A percentile compares a stretch with the other conserved stretches of the same genome.
Evolutionary conservation across 2,329 filamentous ascomycete species (phyloP).

Genomic region (Pleoardoris graminearum): DNA sequence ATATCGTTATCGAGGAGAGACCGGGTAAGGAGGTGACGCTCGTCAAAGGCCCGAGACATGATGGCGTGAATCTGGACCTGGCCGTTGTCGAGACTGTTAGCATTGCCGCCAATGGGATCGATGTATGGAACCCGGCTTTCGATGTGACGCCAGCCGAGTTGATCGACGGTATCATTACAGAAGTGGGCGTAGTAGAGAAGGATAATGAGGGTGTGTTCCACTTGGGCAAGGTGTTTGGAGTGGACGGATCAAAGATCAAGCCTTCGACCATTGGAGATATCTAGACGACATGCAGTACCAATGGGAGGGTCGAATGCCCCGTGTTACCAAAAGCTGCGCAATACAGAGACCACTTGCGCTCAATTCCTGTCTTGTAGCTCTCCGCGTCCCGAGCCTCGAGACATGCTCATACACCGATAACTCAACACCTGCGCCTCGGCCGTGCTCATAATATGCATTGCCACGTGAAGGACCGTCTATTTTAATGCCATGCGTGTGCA

Average conservation of each 20-base stretch:
- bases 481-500: not conserved
- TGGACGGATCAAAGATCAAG: slow-evolving; percentile 25
- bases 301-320: not conserved
- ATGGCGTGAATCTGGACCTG: slow-evolving; percentile 66
- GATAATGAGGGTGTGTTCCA: slow-evolving; percentile 70
- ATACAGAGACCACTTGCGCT: not conserved
- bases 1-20: slow-evolving; percentile 90
- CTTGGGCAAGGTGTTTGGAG: slow-evolving; percentile 50
- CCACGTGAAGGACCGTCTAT: not conserved
- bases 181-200: slow-evolving; percentile 85
- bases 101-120: slow-evolving; percentile 74
- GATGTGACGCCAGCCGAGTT: slow-evolving; percentile 88
- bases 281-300: slow-evolving; percentile 14
- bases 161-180: slow-evolving; percentile 93
- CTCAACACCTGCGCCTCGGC: not conserved
- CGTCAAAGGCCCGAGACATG: slow-evolving; percentile 73
- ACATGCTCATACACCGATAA: not conserved
- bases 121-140: slow-evolving; percentile 96
- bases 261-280: slow-evolving; percentile 40
- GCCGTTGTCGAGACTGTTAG: slow-evolving; percentile 71
- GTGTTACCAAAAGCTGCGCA: not conserved
- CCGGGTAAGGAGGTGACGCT: slow-evolving; percentile 80
- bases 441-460: not conserved
- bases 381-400: not conserved
- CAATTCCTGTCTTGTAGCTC: not conserved